Conservation (phyloP, 1,139 yeast species). For the Sugiyamaella castrensis region DNA sequence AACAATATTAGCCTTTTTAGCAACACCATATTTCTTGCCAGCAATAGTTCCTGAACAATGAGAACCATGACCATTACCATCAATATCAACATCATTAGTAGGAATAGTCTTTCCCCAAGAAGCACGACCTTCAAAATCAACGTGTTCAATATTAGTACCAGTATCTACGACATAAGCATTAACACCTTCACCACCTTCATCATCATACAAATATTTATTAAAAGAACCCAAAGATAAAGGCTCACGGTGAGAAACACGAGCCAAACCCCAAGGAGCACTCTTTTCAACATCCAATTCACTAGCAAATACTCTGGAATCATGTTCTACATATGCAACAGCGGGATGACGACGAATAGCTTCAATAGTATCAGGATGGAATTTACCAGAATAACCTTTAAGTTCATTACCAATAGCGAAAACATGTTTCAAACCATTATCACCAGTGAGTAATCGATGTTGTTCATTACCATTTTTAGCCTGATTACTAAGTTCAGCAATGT, state of each 20-base stretch:
- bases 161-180: slow-evolving; percentile 92
- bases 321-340: slow-evolving; percentile 70
- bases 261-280: slow-evolving; percentile 96
- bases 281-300: slow-evolving; percentile 60
- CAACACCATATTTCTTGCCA: slow-evolving; percentile 58
- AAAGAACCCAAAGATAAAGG: slow-evolving; percentile 70
- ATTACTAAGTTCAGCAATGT: slow-evolving; percentile 26
- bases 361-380: slow-evolving; percentile 67
- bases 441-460: slow-evolving; percentile 45
- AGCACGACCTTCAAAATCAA: slow-evolving; percentile 90
- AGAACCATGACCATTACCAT: slow-evolving; percentile 90
- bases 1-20: slow-evolving; percentile 59
- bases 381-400: slow-evolving; percentile 51
- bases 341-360: slow-evolving; percentile 70
- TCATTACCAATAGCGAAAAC: slow-evolving; percentile 55
- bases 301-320: slow-evolving; percentile 65
- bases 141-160: slow-evolving; percentile 78
- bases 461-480: slow-evolving; percentile 30
- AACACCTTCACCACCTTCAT: slow-evolving; percentile 87
- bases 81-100: slow-evolving; percentile 71
- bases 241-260: slow-evolving; percentile 89
- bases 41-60: slow-evolving; percentile 60
- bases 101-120: slow-evolving; percentile 92
- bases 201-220: slow-evolving; percentile 82
- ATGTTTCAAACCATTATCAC: slow-evolving; percentile 58